Evolutionary conservation across 2,329 filamentous ascomycete genomes (phyloP), one percentile per base, ranked within the genome.

Genomic region (Zymoseptoria passerinii): DNA sequence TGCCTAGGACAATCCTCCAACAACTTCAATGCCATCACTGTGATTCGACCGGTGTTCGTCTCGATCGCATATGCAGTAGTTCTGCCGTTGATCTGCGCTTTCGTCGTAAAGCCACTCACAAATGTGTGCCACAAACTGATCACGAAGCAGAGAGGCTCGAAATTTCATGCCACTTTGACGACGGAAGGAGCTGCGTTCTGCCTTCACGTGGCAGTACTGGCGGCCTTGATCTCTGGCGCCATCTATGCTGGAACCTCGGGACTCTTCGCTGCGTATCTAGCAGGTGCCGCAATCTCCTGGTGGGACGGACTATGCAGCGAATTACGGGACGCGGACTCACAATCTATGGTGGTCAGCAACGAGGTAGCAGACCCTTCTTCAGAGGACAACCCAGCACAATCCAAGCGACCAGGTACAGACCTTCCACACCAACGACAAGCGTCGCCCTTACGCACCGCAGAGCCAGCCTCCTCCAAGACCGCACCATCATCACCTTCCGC

Each of bases 201-300:
- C 0, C 58, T 79, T 0, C 81, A 85, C 44, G 82, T 79, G 0
- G 44, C 68, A 0, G 65, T 83, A 0, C 70, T 88, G 0, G 53
- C 85, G 0, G 77, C 68, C 0, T 65, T 80, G 3, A 73, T 86
- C 0, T 67, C 78, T 0, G 80, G 71, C 0, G 77, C 83, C 0
- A 79, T 75, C 1, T 87, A 83, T 69, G 80, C 83, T 1, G 84
- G 83, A 0, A 84, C 84, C 0, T 87, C 84, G 0, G 81, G 80
- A 50, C 71, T 88, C 0, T 80, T 87, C 57, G 82, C 83, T 4
- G 81, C 84, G 0, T 88, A 86, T 58, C 70, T 77, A 29, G 73
- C 85, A 0, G 84, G 85, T 1, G 78, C 81, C 0, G 69, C 73
- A 3, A 76, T 83, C 10, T 82, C 79, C 54, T 87, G 83, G 83